Evolutionary conservation across 2,329 filamentous ascomycete genomes (phyloP), one percentile per base, ranked within the genome.

Genomic region (Penicillium rolfsii): DNA sequence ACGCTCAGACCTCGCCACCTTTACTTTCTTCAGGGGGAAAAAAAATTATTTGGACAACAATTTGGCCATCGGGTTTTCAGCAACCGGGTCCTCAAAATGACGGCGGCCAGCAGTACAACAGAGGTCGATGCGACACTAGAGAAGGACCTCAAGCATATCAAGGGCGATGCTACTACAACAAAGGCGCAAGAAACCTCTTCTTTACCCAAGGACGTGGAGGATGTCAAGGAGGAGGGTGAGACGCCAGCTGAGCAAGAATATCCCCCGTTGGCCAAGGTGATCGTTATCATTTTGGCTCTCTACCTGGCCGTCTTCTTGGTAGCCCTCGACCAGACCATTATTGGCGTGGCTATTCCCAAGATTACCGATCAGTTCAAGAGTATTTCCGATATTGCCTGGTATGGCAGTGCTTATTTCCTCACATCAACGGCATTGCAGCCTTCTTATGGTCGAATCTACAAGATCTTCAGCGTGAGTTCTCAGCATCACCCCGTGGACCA

Each of bases 391-490:
- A 65, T 65, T 35, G 63, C 61, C 16, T 65, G 63, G 63, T 65
- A 65, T 57, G 63, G 63, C 19, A 63, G 61, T 50, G 63, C 63
- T 7, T 65, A 65, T 35, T 65, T 65, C 36, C 43, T 63, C 1
- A 65, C 63, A 6, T 63, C 61, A 0, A 65, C 63, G 24, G 63
- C 61, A 1, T 33, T 65, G 0, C 63, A 65, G 19, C 63, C 19
- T 64, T 77, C 30, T 26, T 80, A 14, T 78, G 80, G 38, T 76
- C 76, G 35, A 58, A 75, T 22, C 57, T 77, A 8, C 79, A 82
- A 69, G 73, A 73, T 41, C 11, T 74, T 77, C 7, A 73, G 77
- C 50, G 64, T 77, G 11, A 55, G 57, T 49, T 16, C 5, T 28
- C 6, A 12, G 19, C 26, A 14, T 24, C 16, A 14, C 41, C 12